These are phyloP conservation scores for Butyriboletus loyo DNA, from an alignment of 768 basidiomycete species.

Conservation along the genomic window DNA sequence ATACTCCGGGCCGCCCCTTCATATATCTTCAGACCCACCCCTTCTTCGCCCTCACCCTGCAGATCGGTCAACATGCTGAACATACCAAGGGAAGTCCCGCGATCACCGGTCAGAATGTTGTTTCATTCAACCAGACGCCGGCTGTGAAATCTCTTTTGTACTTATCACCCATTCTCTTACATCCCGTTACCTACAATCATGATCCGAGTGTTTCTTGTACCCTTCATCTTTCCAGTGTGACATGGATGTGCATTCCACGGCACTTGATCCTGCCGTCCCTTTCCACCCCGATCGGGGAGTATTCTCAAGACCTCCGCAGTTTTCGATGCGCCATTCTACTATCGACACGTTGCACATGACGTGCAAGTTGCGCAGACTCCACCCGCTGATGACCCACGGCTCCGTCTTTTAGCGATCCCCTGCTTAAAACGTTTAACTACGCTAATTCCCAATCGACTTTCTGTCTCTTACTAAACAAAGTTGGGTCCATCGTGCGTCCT, in stretches of 20 bases:
- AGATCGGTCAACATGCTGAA: constrained; percentile 22
- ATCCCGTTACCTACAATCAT: not conserved
- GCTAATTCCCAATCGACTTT: constrained; percentile 30
- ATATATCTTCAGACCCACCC: constrained; percentile 11
- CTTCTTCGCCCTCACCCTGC: constrained; percentile 17
- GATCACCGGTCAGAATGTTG: constrained; percentile 15
- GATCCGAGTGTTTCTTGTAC: not conserved
- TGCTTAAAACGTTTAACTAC: constrained; percentile 32
- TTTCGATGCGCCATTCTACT: not conserved
- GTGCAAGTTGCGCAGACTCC: not conserved
- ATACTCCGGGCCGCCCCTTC: constrained; percentile 4
- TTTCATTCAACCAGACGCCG: not conserved
- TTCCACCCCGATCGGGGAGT: not conserved
- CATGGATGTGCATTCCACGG: not conserved
- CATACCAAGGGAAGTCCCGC: constrained; percentile 17
- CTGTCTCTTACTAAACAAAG: constrained; percentile 19
- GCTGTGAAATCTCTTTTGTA: constrained; percentile 3
- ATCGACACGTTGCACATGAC: constrained; percentile 2
- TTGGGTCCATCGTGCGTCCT: not conserved
- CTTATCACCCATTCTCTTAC: constrained; percentile 7
- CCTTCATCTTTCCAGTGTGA: not conserved
- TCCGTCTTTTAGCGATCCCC: constrained; percentile 19
- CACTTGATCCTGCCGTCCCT: constrained; percentile 5
- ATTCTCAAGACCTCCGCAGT: not conserved
- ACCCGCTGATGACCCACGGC: constrained; percentile 3